Base-by-base conservation (phyloP, 148 eudicot genomes). In the Amaranthus hypochondriacus region DNA sequence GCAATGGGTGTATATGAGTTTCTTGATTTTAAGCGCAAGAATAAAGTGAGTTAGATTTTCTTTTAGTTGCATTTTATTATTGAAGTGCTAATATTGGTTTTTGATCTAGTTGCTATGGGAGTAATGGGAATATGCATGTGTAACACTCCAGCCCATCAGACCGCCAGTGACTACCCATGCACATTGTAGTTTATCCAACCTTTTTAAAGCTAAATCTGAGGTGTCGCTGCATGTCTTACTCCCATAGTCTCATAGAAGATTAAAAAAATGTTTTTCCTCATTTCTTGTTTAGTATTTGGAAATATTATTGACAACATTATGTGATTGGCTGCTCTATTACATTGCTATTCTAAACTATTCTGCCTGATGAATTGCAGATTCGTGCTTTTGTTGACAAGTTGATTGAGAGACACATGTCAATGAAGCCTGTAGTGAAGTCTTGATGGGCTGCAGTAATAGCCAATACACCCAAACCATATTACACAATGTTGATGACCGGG, bases 21-120 rank as follows among this genome's bases (percentile, higher is more conserved):
- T 88, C 96, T 96, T 79, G 99, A 96, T 87, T 88, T 69, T 68
- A 96, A 96, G 87, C 99, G 99, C 57, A 92, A 89, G 84, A 90
- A 89, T 81, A 96, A 96, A 97, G 96, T 87, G 55, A 57, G 81
- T 72, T 69, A 10, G 21, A 28, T 66, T 73, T 71, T 48, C 28
- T 18, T 63, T 69, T 18, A 76, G 55, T 59, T 67, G 43, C 59
- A 5, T 66, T 75, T 14, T 51, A n/a, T 8, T 50, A 11, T 10
- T 28, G 39, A 28, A 28, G 39, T 28, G 39, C 39, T 28, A 28
- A 28, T 28, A 28, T 28, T 28, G 39, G 39, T 28, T 28, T 28
- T 28, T 28, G 39, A 28, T 28, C 39, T 28, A 2, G 39, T 28
- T 28, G 39, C 39, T 28, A 28, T 28, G 39, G 39, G 39, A 28